Evolutionary conservation across 2,329 filamentous ascomycete species (phyloP), one percentile per base, ranked within the genome.

Genomic region (Trichoderma sp.): DNA sequence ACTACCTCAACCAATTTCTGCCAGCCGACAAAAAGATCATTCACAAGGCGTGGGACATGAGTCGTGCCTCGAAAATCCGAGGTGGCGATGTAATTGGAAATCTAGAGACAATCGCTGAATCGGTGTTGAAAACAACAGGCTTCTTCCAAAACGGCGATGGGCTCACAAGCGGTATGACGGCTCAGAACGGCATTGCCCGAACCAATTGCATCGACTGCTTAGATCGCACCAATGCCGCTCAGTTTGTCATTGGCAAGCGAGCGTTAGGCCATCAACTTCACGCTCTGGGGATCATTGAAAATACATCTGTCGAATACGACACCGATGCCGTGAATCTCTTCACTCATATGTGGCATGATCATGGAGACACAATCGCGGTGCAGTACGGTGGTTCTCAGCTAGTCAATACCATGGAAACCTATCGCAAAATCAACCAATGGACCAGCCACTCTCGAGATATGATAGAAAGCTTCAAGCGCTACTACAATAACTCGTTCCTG

Each of bases 401-500:
- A 0, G 96, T 99, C 74, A 99, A 99, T 78, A 99, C 96, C 0
- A 98, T 99, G 94, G 94, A 97, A 73, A 99, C 96, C 5, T 99
- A 99, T 79, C 91, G 96, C 68, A 98, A 98, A 81, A 97, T 97
- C 78, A 98, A 98, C 73, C 95, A 98, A 78, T 99, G 96, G 96
- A 97, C 94, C 28, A 97, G 93, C 74, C 94, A 97, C 78, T 97
- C 95, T 2, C 88, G 96, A 73, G 96, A 99, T 79, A 98, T 99
- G 95, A 94, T 99, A 26, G 96, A 99, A 81, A 97, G 93, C 78
- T 97, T 99, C 83, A 99, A 98, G 79, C 89, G 96, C 32, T 99
- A 98, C 79, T 99, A 99, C 80, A 97, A 98, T 81, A 99, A 99
- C 77, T 97, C 95, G 0, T 99, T 99, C 78, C 86, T 99, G 10